phyloP scores from a whole-genome alignment of 192 early-diverging fungal species.

The Umbelopsis sp. region DNA sequence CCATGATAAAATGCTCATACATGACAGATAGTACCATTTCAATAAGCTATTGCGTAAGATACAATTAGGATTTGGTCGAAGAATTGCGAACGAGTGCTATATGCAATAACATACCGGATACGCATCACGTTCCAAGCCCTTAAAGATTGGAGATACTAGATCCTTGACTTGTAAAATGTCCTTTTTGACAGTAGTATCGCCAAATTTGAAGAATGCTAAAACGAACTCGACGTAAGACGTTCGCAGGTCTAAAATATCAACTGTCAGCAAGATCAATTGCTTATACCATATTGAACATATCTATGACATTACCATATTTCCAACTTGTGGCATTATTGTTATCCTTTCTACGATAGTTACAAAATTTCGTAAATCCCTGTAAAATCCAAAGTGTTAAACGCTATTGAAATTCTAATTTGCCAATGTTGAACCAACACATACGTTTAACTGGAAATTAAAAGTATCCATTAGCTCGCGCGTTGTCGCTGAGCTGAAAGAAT shows the following conservation, averaged over 20 bases:
- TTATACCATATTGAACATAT: neutral
- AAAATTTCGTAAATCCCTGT: conserved; percentile 35
- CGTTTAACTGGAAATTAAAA: conserved; percentile 78
- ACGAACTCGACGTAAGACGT: conserved; percentile 74
- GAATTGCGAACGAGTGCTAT: neutral
- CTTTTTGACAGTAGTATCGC: conserved; percentile 70
- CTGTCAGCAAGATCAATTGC: neutral
- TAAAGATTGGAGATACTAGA: conserved; percentile 66
- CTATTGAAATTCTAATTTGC: neutral
- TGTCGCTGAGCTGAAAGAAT: conserved; percentile 54
- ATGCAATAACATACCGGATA: conserved; percentile 54
- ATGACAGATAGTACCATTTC: conserved; percentile 60
- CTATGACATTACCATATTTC: conserved; percentile 28
- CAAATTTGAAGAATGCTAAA: conserved; percentile 76
- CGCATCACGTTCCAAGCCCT: conserved; percentile 66
- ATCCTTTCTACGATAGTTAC: conserved; percentile 34
- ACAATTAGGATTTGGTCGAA: neutral
- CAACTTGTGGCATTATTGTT: conserved; percentile 29
- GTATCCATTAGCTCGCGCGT: conserved; percentile 66
- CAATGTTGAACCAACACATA: conserved; percentile 21
- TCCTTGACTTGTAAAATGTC: conserved; percentile 75
- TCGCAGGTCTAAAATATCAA: conserved; percentile 57
- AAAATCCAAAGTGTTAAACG: conserved; percentile 22
- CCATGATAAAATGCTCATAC: conserved; percentile 66
- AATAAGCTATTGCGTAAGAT: conserved; percentile 39